Evolutionary conservation across 352 stramenopile species (phyloP).

Genomic region (Pythium phragmitis): DNA sequence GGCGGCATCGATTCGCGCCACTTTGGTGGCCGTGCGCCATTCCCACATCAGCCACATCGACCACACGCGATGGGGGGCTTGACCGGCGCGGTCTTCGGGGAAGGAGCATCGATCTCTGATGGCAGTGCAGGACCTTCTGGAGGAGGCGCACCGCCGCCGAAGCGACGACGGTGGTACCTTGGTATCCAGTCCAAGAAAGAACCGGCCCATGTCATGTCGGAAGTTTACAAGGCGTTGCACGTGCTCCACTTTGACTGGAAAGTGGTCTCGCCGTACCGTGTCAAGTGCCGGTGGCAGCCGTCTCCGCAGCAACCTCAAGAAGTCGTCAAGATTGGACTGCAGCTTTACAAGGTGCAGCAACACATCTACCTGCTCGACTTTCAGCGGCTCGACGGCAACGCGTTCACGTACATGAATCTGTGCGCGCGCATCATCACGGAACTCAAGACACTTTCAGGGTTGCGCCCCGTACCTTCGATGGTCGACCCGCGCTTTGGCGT

Average conservation of each 20-base stretch:
- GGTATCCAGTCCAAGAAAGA: constrained; percentile 99
- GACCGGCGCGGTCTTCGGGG: neutral
- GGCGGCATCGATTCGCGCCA: constrained; percentile 54
- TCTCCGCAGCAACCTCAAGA: constrained; percentile 29
- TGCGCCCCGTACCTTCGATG: constrained; percentile 52
- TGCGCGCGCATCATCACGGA: constrained; percentile 99
- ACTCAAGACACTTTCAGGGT: constrained; percentile 94
- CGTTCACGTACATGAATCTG: constrained; percentile 99
- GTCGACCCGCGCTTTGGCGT: constrained; percentile 52
- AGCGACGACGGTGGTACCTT: constrained; percentile 96
- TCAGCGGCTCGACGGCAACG: constrained; percentile 94
- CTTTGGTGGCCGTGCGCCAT: constrained; percentile 57
- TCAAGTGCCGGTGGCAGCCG: constrained; percentile 96
- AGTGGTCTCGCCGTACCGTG: constrained; percentile 94
- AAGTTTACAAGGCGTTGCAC: constrained; percentile 98
- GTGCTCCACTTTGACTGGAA: constrained; percentile 98
- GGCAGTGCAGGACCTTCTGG: neutral
- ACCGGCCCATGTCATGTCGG: constrained; percentile 98
- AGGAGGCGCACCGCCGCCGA: constrained; percentile 41
- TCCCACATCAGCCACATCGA: constrained; percentile 6
- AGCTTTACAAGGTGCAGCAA: constrained; percentile 97
- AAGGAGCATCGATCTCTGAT: neutral
- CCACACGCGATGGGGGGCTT: constrained; percentile 7
- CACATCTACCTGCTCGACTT: constrained; percentile 99
- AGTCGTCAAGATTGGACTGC: constrained; percentile 95